Evolutionary conservation across 257 asterid genomes (phyloP), one percentile per base, ranked within the genome.

Genomic region (Gentiana straminea): DNA sequence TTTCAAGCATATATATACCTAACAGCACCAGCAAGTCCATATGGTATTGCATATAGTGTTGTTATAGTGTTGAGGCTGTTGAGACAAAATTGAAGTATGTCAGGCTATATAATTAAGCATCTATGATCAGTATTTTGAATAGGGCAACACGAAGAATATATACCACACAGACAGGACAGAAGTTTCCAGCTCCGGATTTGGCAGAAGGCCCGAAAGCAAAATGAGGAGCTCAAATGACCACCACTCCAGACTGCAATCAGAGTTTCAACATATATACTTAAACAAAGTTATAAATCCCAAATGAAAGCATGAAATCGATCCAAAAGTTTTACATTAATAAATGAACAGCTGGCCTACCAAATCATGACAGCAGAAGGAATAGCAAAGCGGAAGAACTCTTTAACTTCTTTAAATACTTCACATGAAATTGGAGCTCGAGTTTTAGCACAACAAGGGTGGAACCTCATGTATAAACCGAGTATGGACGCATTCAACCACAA

Each of bases 131-230:
- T 41, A 41, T 5, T 10, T 41, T 41, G 10, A 41, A 41, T 3
- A 41, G 7, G 52, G 2, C 10, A 36, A 49, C 34, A 33, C 9
- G 49, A 9, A 60, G 24, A 24, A 56, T 60, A 51, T 80, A 13
- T 80, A 86, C 95, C 97, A 86, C 11, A 86, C 84, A 6, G 95
- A 83, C 4, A 89, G 65, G 57, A 86, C 95, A 1, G 97, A 89
- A 69, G 95, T 67, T 71, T 89, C 97, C 56, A 90, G 96, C 79
- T 82, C 83, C 3, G 97, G 97, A 66, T 90, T 86, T 33, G 94
- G 94, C 43, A 86, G 68, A 39, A 86, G 70, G 52, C 97, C 95
- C 0, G 95, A 83, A 15, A 86, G 82, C 77, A 86, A 81, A 62
- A 86, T 65, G 8, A 89, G 73, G 45, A 86, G 75, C 80, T 89